Percentiles rank a stretch among this genome's conserved stretches.
These are phyloP conservation scores for Coffea humblotiana DNA, from an alignment of 305 asterid genomes.

Conservation along the genomic window DNA sequence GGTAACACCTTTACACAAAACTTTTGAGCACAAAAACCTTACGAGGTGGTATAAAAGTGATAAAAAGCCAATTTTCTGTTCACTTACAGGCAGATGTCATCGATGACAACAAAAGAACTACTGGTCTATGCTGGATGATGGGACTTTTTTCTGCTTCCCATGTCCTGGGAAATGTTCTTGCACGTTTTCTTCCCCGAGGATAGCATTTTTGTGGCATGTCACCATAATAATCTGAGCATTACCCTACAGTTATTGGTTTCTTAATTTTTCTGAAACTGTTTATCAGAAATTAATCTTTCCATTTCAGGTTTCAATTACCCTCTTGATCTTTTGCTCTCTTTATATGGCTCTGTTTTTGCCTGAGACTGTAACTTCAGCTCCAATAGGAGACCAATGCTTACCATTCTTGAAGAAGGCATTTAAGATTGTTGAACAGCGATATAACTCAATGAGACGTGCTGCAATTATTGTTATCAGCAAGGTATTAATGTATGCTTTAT, in stretches of 20 bases:
- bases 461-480: constrained; percentile 60
- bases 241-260: background rate
- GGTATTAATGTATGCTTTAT: constrained; percentile 35
- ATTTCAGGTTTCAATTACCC: constrained; percentile 76
- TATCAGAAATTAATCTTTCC: constrained; percentile 2
- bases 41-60: constrained; percentile 4
- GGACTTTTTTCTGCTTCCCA: constrained; percentile 96
- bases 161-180: constrained; percentile 73
- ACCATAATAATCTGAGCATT: background rate
- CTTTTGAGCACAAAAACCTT: constrained; percentile 8
- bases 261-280: background rate
- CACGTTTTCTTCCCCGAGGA: constrained; percentile 85
- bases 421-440: constrained; percentile 58
- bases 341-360: constrained; percentile 64
- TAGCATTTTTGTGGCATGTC: constrained; percentile 66
- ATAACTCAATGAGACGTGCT: constrained; percentile 67
- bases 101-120: constrained; percentile 60
- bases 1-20: constrained; percentile 45
- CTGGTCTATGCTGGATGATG: constrained; percentile 84
- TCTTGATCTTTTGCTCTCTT: constrained; percentile 58
- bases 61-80: constrained; percentile 10
- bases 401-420: constrained; percentile 46
- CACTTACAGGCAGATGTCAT: constrained; percentile 76
- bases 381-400: constrained; percentile 29
- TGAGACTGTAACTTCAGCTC: constrained; percentile 61